Evolutionary conservation across 2,329 filamentous ascomycete genomes (phyloP), one percentile per base, ranked within the genome.

Genomic region (Colletotrichum graminicola): DNA sequence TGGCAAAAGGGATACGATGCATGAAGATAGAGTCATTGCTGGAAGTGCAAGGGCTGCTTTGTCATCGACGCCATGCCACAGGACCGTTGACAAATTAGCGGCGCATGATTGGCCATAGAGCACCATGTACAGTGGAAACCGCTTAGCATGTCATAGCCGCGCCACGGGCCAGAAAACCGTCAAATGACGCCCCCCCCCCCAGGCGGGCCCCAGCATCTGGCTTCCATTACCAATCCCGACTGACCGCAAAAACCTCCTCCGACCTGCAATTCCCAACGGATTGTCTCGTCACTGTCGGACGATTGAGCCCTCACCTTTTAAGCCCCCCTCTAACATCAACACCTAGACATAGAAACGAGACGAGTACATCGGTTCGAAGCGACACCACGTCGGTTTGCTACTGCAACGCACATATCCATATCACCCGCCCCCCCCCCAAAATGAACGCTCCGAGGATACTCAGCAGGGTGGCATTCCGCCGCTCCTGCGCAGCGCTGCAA

Each of bases 361-460:
- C 2, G 2, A 5, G 34, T 21, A 32, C 2, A 23, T 1, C 26
- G 6, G 2, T 5, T 62, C 32, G 23, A 21, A 39, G 32, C 36
- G 16, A 29, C 16, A 39, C n/a, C 7, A 11, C 14, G 14, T 41
- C 16, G 11, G 16, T 51, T 26, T 10, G 21, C 45, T 14, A 45
- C 57, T 36, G 32, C 21, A 66, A n/a, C 45, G 34, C 26, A 63
- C 39, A 47, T 21, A 49, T 36, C 18, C 60, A 54, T 45, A 32
- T n/a, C 36, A 23, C 2, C 36, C 5, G 18, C 1, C 14, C 43
- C 21, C 14, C 43, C 21, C 23, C 29, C 61, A 54, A 49, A 23
- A 72, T 72, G 70, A 72, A 71, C 49, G 70, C 70, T 12, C 70
- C 66, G n/a, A 69, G 70, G 70, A 72, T 72, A 72, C 41, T 72